phyloP scores from a whole-genome alignment of 768 basidiomycete species.

The Pisolithus tinctorius region DNA sequence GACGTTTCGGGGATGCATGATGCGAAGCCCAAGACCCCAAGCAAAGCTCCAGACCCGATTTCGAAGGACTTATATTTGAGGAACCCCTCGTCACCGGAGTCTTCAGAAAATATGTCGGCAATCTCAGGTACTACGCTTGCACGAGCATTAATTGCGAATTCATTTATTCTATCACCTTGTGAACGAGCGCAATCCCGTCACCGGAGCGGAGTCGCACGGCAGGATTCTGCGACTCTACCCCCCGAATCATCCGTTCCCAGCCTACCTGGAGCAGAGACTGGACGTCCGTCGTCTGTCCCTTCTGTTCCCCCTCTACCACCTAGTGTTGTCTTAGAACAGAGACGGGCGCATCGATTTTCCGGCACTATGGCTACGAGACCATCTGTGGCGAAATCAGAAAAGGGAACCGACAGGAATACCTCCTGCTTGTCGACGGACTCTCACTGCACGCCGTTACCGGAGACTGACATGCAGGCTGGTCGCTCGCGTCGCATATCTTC shows the following conservation, averaged over 20 bases:
- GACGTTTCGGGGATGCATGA: conserved; percentile 34
- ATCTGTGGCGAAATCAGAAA: background rate
- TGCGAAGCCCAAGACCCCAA: conserved; percentile 20
- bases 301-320: conserved; percentile 40
- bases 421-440: conserved; percentile 9
- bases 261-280: conserved; percentile 24
- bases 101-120: conserved; percentile 40
- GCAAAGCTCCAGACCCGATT: background rate
- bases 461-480: conserved; percentile 2
- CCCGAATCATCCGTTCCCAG: conserved; percentile 37
- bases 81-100: conserved; percentile 26
- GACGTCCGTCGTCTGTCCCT: conserved; percentile 31
- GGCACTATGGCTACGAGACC: conserved; percentile 2
- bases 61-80: conserved; percentile 6
- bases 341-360: background rate
- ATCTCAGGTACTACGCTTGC: conserved; percentile 66
- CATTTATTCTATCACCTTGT: conserved; percentile 46
- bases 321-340: conserved; percentile 1
- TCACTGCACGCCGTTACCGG: conserved; percentile 14
- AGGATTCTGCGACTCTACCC: conserved; percentile 70
- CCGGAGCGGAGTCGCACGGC: conserved; percentile 46
- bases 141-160: conserved; percentile 54
- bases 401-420: conserved; percentile 2
- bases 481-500: conserved; percentile 28
- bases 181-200: conserved; percentile 46